Evolutionary conservation across 1,139 yeast genomes (phyloP).

Genomic region (Pichia sp.): DNA sequence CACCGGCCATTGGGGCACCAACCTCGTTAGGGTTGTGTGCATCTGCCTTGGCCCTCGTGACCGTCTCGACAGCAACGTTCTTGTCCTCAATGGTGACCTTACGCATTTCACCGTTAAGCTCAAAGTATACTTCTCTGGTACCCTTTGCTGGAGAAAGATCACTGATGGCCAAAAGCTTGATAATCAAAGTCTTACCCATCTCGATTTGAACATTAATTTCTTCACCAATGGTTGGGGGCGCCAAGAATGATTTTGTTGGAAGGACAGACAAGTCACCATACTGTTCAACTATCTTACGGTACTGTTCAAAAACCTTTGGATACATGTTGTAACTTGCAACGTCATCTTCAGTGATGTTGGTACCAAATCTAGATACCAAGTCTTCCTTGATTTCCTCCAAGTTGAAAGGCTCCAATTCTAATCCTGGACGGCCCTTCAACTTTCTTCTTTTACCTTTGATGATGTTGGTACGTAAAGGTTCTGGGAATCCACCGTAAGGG

Average conservation of each 20-base stretch:
- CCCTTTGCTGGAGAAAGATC: constrained; percentile 84
- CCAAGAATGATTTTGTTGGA: constrained; percentile 87
- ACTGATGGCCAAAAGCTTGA: constrained; percentile 90
- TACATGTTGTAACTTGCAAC: constrained; percentile 96
- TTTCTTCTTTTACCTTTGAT: constrained; percentile 87
- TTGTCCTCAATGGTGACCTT: constrained; percentile 89
- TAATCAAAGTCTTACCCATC: constrained; percentile 88
- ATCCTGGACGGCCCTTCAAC: constrained; percentile 86
- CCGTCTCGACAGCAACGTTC: constrained; percentile 76
- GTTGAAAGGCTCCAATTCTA: constrained; percentile 78
- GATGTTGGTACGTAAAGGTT: constrained; percentile 88
- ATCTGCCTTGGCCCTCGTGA: constrained; percentile 88
- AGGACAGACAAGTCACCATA: constrained; percentile 91
- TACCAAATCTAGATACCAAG: constrained; percentile 57
- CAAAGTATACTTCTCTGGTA: constrained; percentile 93
- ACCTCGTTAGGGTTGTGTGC: constrained; percentile 82
- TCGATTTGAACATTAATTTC: constrained; percentile 88
- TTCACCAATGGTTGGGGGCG: constrained; percentile 82
- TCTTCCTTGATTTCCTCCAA: constrained; percentile 67
- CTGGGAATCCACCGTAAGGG: constrained; percentile 99
- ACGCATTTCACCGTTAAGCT: constrained; percentile 97
- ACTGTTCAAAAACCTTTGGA: constrained; percentile 93
- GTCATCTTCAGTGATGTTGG: constrained; percentile 68
- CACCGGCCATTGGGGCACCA: constrained; percentile 99
- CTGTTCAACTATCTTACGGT: constrained; percentile 64